Base-by-base conservation (phyloP, 1,284 basidiomycete genomes). In the Cryptococcus sp. region DNA sequence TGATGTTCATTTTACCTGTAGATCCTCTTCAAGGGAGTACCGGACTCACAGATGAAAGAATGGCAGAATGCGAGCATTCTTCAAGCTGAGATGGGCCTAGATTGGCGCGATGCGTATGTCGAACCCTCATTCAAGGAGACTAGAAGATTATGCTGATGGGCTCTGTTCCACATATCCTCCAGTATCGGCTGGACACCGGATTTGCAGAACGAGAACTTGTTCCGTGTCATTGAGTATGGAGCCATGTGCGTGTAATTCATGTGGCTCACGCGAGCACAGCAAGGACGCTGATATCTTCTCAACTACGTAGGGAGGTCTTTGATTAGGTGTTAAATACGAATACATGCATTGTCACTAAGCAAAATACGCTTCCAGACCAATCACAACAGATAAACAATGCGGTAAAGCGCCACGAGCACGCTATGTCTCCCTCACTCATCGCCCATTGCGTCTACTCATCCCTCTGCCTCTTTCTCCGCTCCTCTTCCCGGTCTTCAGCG, bases 141-240 rank as follows among this genome's bases (percentile, higher is more conserved):
- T 5, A 29, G 26, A 4, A 10, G 4, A 29, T 29, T 29, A 29
- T 10, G 26, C 26, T 29, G 10, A 39, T 49, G 26, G 45, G 15
- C 16, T 37, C 38, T 44, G 19, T 19, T 13, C 3, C 15, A 26
- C 26, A 11, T 38, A 34, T 49, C 55, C 29, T 5, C 1, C 49
- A 77, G 75, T 1, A 67, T 76, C 17, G 69, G 70, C 0, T 75
- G 68, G 65, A 64, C 64, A 4, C 58, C 62, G 1, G 63, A 68
- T 23, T 47, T 76, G 46, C 45, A 57, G 25, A 68, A 78, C 57
- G 73, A 75, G 25, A 59, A 47, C 17, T 58, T 75, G 44, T 78
- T 76, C 56, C 65, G 76, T 39, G 72, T 75, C 19, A 68, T 78
- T 46, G 76, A 78, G 60, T 76, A 75, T 53, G 73, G 69, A 4